Percentiles rank a stretch among this genome's conserved stretches.
Conservation (phyloP, 352 stramenopile species). For the Phytophthora chlamydospora region DNA sequence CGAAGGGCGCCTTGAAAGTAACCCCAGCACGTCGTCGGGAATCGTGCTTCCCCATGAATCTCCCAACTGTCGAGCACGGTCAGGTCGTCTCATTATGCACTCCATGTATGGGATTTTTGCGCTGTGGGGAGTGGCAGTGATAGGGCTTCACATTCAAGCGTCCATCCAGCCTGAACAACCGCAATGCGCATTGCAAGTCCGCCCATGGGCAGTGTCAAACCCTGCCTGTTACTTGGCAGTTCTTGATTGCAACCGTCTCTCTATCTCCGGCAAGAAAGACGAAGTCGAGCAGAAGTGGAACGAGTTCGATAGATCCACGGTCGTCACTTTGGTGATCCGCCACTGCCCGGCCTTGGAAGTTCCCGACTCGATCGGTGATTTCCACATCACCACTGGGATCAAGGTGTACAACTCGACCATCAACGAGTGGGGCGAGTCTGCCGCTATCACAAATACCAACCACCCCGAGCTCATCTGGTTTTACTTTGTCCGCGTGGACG, state of each 20-base stretch:
- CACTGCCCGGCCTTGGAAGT: conserved; percentile 39
- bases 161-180: conserved; percentile 16
- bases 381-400: conserved; percentile 20
- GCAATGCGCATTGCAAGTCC: conserved; percentile 31
- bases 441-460: conserved; percentile 27
- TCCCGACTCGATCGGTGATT: conserved; percentile 23
- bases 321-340: conserved; percentile 39
- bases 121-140: conserved; percentile 25
- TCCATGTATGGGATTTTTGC: conserved; percentile 5
- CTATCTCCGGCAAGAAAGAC: conserved; percentile 20
- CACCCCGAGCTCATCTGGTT: conserved; percentile 37
- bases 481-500: conserved; percentile 41
- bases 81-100: too few relatives aligned
- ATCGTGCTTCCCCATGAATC: not conserved
- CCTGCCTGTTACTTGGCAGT: conserved; percentile 39
- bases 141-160: conserved; percentile 29
- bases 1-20: not conserved
- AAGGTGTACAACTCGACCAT: conserved; percentile 47
- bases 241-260: conserved; percentile 34
- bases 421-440: conserved; percentile 27
- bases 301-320: conserved; percentile 21
- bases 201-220: conserved; percentile 34
- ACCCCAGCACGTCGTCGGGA: not conserved
- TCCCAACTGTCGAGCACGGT: not conserved
- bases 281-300: conserved; percentile 28